Evolutionary conservation across 2,329 filamentous ascomycete species (phyloP).

Genomic region (Pseudogymnoascus sp.): DNA sequence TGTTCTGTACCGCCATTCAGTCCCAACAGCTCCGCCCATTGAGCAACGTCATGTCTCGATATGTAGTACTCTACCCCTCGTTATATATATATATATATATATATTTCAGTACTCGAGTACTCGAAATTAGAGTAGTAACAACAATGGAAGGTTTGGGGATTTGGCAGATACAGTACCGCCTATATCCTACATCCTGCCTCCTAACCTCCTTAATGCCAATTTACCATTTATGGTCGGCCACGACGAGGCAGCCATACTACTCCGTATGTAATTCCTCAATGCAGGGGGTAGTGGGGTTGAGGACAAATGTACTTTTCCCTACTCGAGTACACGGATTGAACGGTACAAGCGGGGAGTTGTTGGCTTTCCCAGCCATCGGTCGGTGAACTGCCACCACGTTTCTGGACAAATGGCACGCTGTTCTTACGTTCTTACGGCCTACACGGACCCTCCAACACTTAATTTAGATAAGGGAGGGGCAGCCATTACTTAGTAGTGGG

Average conservation of each 20-base stretch:
- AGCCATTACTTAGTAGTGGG: constrained; percentile 6
- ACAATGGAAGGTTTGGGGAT: not conserved
- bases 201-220: not conserved
- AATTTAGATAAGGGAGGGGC: constrained; percentile 10
- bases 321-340: too few species aligned
- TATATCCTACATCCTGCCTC: too few species aligned
- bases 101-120: not conserved
- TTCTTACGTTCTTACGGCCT: constrained; percentile 6
- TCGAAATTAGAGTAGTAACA: not conserved
- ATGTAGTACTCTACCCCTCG: not conserved
- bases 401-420: constrained; percentile 8
- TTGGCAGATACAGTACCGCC: too few species aligned
- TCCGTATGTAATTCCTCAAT: not conserved
- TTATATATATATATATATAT: not conserved
- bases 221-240: not conserved
- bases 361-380: not conserved
- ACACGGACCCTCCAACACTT: constrained; percentile 7
- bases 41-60: not conserved
- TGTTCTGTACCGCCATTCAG: not conserved
- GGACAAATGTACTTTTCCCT: constrained; percentile 2
- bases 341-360: not conserved
- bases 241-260: not conserved
- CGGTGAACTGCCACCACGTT: not conserved
- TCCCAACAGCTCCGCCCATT: not conserved
- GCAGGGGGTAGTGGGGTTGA: not conserved